Percentiles rank a stretch among this genome's conserved stretches.
Evolutionary conservation across 352 stramenopile genomes (phyloP).

Genomic region (Phytopythium chamaehyphon): DNA sequence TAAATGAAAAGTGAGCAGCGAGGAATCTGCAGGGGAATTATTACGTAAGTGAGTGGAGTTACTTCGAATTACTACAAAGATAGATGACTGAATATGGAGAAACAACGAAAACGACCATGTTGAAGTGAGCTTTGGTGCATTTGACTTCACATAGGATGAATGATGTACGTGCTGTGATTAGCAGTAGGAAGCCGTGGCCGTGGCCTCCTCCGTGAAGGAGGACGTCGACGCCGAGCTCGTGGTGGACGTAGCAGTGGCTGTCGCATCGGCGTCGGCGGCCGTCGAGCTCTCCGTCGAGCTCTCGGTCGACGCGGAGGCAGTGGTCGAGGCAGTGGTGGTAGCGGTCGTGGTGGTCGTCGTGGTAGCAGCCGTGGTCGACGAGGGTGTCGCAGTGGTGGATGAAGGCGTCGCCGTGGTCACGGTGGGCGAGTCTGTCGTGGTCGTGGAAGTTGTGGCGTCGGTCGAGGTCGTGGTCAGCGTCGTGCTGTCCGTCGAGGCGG

Average conservation of each 20-base stretch:
- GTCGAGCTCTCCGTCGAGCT: conserved; percentile 1
- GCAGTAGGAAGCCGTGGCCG: conserved; percentile 1
- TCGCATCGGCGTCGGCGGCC: not conserved
- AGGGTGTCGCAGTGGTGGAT: not conserved
- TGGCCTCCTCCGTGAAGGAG: not conserved
- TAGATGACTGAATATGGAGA: too few relatives aligned
- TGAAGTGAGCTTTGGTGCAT: too few relatives aligned
- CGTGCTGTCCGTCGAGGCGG: not conserved
- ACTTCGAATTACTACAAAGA: not conserved
- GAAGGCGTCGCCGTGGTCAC: not conserved
- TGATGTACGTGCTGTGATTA: not conserved
- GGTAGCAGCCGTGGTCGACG: not conserved
- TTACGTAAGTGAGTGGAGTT: too few relatives aligned
- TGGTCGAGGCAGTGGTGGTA: not conserved
- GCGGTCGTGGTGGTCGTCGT: not conserved
- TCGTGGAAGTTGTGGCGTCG: not conserved
- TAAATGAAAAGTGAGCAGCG: not conserved
- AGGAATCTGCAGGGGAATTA: too few relatives aligned
- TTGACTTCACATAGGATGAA: too few relatives aligned
- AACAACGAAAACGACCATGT: too few relatives aligned
- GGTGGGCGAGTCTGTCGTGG: not conserved
- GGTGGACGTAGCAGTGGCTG: not conserved
- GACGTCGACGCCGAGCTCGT: not conserved
- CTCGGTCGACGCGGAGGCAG: not conserved
- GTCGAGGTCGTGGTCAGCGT: not conserved